Percentiles rank a stretch among this genome's conserved stretches.
phyloP scores from a whole-genome alignment of 2,329 filamentous ascomycete species.

The Alternaria gansuensis region DNA sequence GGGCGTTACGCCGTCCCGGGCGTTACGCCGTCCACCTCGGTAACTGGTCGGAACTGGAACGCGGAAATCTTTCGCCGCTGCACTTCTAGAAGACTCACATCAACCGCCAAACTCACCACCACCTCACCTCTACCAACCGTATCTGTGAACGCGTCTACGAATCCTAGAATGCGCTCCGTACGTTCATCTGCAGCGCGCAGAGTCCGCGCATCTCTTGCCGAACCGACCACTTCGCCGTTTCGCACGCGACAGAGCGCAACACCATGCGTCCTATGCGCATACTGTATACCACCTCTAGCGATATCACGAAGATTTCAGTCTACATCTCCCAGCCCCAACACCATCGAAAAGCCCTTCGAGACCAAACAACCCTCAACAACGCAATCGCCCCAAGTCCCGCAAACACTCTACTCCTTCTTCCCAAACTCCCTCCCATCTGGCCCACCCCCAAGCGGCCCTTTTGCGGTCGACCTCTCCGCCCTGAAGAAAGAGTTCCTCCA shows the following conservation, averaged over 20 bases:
- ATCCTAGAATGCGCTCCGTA: conserved; percentile 32
- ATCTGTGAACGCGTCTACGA: not conserved
- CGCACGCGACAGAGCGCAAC: conserved; percentile 29
- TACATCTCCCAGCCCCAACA: conserved; percentile 23
- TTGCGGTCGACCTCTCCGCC: conserved; percentile 73
- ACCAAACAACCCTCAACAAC: conserved; percentile 18
- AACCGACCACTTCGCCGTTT: conserved; percentile 24
- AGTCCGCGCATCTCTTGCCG: conserved; percentile 38
- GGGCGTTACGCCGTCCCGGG: too few relatives aligned
- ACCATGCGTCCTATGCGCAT: conserved; percentile 40
- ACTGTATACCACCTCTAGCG: conserved; percentile 22
- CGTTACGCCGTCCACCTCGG: too few relatives aligned
- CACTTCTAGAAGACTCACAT: conserved; percentile 11
- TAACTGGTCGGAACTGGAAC: conserved; percentile 16
- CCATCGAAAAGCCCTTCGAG: conserved; percentile 30
- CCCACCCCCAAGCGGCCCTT: conserved; percentile 79
- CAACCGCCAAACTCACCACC: not conserved
- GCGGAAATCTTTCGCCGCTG: conserved; percentile 24
- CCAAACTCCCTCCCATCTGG: conserved; percentile 78
- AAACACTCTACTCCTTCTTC: conserved; percentile 88
- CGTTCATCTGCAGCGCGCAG: conserved; percentile 34
- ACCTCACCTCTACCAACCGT: not conserved
- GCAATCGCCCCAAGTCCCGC: conserved; percentile 14
- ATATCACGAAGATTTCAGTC: conserved; percentile 38
- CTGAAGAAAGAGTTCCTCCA: conserved; percentile 87